phyloP scores from a whole-genome alignment of 2,329 filamentous ascomycete genomes.

The Fusarium hostae region DNA sequence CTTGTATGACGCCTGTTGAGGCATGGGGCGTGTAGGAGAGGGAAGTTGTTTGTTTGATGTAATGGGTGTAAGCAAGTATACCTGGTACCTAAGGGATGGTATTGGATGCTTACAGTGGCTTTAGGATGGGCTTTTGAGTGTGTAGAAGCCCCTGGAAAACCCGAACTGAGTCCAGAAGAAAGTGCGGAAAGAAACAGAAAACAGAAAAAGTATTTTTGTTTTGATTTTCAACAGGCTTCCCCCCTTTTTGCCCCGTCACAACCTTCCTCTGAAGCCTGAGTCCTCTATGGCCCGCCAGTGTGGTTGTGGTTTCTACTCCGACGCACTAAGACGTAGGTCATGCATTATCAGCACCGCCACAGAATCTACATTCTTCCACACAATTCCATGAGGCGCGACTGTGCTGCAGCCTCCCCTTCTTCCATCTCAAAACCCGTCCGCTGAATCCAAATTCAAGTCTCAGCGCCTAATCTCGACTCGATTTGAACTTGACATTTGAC shows the following conservation, averaged over 20 bases:
- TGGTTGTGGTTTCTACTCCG: constrained; percentile 9
- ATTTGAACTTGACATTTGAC: constrained; percentile 15
- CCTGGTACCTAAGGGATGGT: neutral
- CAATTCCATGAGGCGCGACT: constrained; percentile 56
- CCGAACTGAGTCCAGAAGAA: neutral
- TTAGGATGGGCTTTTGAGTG: neutral
- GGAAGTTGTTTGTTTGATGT: neutral
- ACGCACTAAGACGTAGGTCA: constrained; percentile 33
- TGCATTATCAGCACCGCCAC: constrained; percentile 53
- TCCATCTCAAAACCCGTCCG: constrained; percentile 44
- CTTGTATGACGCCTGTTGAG: constrained; percentile 27
- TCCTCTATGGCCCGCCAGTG: constrained; percentile 9
- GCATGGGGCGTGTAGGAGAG: neutral
- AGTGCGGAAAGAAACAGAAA: neutral
- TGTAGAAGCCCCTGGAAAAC: constrained; percentile 29
- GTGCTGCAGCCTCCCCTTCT: constrained; percentile 46
- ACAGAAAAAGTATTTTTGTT: neutral
- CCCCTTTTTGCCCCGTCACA: neutral
- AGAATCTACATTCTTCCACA: constrained; percentile 55
- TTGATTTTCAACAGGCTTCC: neutral
- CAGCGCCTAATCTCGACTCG: constrained; percentile 39
- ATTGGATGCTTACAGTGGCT: constrained; percentile 14
- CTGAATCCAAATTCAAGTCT: constrained; percentile 33
- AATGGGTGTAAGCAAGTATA: constrained; percentile 18
- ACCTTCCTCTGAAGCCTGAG: constrained; percentile 9